phyloP scores from a whole-genome alignment of 2,329 filamentous ascomycete genomes.

The Fusarium phyllophilum region DNA sequence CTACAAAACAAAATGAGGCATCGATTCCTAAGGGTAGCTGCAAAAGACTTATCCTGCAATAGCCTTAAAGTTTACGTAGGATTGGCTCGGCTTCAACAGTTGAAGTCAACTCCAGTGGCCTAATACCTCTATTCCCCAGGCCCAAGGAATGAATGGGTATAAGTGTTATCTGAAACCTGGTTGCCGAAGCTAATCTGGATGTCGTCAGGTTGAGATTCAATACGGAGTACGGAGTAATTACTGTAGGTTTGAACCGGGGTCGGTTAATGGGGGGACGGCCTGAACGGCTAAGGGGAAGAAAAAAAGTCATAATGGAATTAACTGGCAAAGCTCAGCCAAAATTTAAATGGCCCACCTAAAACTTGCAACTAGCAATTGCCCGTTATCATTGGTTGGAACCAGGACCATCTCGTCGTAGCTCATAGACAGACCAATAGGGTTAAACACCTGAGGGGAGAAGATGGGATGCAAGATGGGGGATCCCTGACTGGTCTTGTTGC shows the following conservation, averaged over 20 bases:
- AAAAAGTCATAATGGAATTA: conserved; percentile 17
- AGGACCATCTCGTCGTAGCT: not conserved
- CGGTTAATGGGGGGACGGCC: not conserved
- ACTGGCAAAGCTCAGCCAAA: conserved; percentile 20
- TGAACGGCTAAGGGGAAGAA: not conserved
- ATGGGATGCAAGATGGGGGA: conserved; percentile 24
- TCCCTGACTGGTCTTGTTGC: conserved; percentile 13
- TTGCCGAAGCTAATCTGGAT: not conserved
- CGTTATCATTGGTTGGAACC: conserved; percentile 11
- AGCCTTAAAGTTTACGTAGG: not conserved
- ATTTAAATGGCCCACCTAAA: not conserved
- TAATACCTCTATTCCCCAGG: no score
- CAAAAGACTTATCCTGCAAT: not conserved
- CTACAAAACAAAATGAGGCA: not conserved
- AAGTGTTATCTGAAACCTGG: not conserved
- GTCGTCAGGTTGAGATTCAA: not conserved
- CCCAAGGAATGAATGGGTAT: not conserved
- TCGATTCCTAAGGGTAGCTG: not conserved
- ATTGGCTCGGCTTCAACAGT: not conserved
- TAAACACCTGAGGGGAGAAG: not conserved
- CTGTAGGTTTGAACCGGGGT: conserved; percentile 1
- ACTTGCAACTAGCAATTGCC: conserved; percentile 6
- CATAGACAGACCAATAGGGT: conserved; percentile 12
- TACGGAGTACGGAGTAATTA: no score
- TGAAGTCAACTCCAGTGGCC: not conserved